Percentiles rank a stretch among this genome's conserved stretches.
Evolutionary conservation across 257 asterid genomes (phyloP).

Genomic region (Paraleonurus japonicus): DNA sequence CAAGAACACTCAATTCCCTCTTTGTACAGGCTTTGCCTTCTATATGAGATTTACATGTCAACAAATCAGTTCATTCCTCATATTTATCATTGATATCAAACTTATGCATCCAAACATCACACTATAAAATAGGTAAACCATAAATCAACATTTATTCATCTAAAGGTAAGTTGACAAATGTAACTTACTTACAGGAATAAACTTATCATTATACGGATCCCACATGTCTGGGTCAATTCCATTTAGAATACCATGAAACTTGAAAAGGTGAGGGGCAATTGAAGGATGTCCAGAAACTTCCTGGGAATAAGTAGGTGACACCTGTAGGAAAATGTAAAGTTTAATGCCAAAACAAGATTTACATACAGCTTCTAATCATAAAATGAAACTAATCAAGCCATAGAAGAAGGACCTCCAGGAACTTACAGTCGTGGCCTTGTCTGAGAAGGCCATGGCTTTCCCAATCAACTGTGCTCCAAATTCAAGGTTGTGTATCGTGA

Average conservation of each 20-base stretch:
- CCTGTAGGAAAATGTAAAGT: conserved; percentile 48
- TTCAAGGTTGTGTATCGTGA: conserved; percentile 98
- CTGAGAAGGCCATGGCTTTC: conserved; percentile 74
- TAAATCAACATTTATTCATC: background rate
- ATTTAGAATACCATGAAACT: conserved; percentile 93
- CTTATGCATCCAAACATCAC: conserved; percentile 1
- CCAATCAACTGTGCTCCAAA: conserved; percentile 76
- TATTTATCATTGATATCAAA: background rate
- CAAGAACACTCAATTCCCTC: conserved; percentile 1
- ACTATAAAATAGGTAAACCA: conserved; percentile 9
- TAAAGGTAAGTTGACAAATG: conserved; percentile 12
- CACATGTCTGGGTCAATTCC: conserved; percentile 98
- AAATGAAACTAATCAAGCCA: conserved; percentile 20
- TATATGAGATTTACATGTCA: background rate
- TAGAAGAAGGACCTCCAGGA: conserved; percentile 11
- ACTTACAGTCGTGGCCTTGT: conserved; percentile 94
- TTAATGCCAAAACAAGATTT: conserved; percentile 14
- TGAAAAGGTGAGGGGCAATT: conserved; percentile 73
- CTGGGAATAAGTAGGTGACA: conserved; percentile 86
- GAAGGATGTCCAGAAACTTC: conserved; percentile 82
- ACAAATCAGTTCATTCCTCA: background rate
- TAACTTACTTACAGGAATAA: conserved; percentile 72
- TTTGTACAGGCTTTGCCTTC: background rate
- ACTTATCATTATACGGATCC: conserved; percentile 93
- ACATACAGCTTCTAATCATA: conserved; percentile 6